Percentiles rank a stretch among this genome's conserved stretches.
Conservation (phyloP, 805 yeast genomes). For the Pichia occidentalis region DNA sequence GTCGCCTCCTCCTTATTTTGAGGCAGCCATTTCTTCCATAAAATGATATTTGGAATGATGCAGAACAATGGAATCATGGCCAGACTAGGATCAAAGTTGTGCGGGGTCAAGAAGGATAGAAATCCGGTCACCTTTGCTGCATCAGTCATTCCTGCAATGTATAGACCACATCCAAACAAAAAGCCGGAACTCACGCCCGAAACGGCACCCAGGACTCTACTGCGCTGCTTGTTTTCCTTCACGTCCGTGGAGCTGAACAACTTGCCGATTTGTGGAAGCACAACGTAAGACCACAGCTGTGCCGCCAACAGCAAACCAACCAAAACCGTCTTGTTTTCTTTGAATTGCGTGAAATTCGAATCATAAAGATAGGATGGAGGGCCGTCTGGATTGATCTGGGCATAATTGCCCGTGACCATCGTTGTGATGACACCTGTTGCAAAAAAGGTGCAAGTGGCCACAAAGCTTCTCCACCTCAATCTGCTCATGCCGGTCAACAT, state of each 20-base stretch:
- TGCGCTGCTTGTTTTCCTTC: background rate
- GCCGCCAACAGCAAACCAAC: constrained; percentile 11
- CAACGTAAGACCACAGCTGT: constrained; percentile 18
- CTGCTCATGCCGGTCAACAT: constrained; percentile 47
- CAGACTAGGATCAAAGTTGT: constrained; percentile 43
- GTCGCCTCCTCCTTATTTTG: constrained; percentile 9
- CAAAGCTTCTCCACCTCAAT: constrained; percentile 37
- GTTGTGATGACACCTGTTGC: constrained; percentile 28
- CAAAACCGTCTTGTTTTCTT: constrained; percentile 14
- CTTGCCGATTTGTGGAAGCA: constrained; percentile 24
- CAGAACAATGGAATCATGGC: constrained; percentile 37
- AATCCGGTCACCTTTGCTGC: constrained; percentile 42
- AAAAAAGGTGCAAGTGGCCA: constrained; percentile 37
- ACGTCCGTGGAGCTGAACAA: constrained; percentile 2
- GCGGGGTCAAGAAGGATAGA: constrained; percentile 30
- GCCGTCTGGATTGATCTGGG: background rate
- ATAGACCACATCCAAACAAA: constrained; percentile 40
- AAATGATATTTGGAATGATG: constrained; percentile 38
- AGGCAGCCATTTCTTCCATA: constrained; percentile 28
- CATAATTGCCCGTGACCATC: constrained; percentile 9
- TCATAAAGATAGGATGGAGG: constrained; percentile 21
- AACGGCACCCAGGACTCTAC: constrained; percentile 10
- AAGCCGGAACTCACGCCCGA: constrained; percentile 26
- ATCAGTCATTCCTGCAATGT: constrained; percentile 41
- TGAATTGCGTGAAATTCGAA: constrained; percentile 13